Evolutionary conservation across 2,329 filamentous ascomycete genomes (phyloP), one percentile per base, ranked within the genome.

Genomic region (Dactylellina leptospora): DNA sequence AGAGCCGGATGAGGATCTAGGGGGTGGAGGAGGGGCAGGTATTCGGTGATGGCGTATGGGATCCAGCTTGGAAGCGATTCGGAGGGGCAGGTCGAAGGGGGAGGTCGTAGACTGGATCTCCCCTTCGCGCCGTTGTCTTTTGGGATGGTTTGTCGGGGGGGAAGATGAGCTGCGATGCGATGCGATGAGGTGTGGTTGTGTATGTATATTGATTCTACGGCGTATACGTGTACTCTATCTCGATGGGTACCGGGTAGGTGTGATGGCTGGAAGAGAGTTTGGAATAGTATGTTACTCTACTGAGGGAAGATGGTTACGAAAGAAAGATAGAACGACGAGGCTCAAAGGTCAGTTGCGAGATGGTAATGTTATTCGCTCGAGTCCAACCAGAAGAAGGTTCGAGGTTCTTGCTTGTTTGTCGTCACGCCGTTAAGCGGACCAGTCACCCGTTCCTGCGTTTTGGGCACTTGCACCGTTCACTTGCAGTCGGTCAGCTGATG

Each of bases 41-140:
- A 72, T 72, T 59, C 68, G 68, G 47, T 72, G 68, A 38, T 72
- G 68, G 10, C 68, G 59, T 64, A 72, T 55, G 53, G 59, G 68
- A 72, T 72, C 68, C 68, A 72, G 68, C 47, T 72, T 72, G 68
- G 45, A 63, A 51, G 47, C 36, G 10, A 13, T 48, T 13, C 13
- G 6, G 30, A 23, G 38, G n/a, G 50, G n/a, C 30, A 10, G 56
- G 16, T n/a, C 48, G 48, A 68, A 53, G 62, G 38, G 36, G 53
- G 53, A 38, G 36, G 22, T 18, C 36, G 23, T 10, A 45, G 40
- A 51, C 25, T 28, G 50, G 56, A 56, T 55, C 55, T 44, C 50
- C 27, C 28, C 42, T 62, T 50, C 3, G 36, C 13, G 13, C 36
- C 36, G 13, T n/a, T 40, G 13, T 40, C 36, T 23, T 45, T 45